Base-by-base conservation (phyloP, 148 eudicot species). In the Camellia lanceoleosa region DNA sequence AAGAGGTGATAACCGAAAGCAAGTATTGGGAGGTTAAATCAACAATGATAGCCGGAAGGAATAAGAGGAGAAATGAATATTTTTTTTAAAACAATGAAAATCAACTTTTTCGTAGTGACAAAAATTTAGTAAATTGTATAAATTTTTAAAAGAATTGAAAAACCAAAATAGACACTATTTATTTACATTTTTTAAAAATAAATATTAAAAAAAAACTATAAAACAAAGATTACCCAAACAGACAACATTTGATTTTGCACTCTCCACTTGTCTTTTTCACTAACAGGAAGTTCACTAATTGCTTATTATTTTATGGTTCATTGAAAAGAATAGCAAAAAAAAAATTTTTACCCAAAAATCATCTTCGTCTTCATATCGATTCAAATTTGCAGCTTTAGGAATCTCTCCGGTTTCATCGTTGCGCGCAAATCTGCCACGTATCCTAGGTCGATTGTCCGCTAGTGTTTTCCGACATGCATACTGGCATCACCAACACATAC, bases 351-450 rank as follows among this genome's bases (percentile, higher is more conserved):
- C 97, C 95, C 95, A 91, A 78, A 88, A 82, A 81, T 90, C 91
- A 83, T 90, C 88, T 61, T 91, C 92, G 43, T 92, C 95, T 75
- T 90, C 90, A 60, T 86, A 91, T 67, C 80, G 86, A 71, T 86
- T 79, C 69, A 80, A 92, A 79, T 52, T 78, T 71, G 87, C 80
- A 69, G 89, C 81, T 79, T 88, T 90, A 12, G 90, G 89, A 86
- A 87, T 85, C 82, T 90, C 97, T 68, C 80, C 93, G 19, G 87
- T 72, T 78, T 94, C 98, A 55, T 94, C 98, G 77, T 93, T 92
- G 46, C 99, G 92, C 4, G 97, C 99, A 82, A 95, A 95, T 80
- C 99, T 92, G 83, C 99, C 99, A 75, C 99, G 99, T 78, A 95
- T 86, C 72, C 99, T 89, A 5, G 97, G 93, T 49, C 99, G 83